Evolutionary conservation across 2,329 filamentous ascomycete genomes (phyloP).

Genomic region (Emmonsia crescens): DNA sequence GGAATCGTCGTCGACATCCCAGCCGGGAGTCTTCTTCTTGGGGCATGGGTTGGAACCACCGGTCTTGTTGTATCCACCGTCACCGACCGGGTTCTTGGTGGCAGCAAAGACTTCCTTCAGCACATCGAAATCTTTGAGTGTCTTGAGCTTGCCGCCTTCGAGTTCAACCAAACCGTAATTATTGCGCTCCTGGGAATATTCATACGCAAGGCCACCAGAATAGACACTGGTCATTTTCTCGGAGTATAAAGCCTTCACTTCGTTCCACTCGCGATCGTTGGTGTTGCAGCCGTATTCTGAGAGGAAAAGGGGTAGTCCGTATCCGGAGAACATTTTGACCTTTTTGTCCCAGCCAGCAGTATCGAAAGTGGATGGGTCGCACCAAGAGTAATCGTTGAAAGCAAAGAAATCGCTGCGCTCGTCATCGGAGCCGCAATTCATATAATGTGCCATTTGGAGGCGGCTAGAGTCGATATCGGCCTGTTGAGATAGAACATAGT

Average conservation of each 20-base stretch:
- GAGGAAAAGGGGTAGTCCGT: constrained; percentile 83
- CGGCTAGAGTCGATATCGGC: constrained; percentile 81
- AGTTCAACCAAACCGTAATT: constrained; percentile 71
- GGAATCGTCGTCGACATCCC: constrained; percentile 43
- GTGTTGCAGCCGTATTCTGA: constrained; percentile 89
- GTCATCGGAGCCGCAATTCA: constrained; percentile 83
- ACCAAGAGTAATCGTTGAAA: constrained; percentile 74
- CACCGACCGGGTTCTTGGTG: constrained; percentile 42
- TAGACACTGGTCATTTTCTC: constrained; percentile 77
- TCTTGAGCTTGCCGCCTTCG: constrained; percentile 37
- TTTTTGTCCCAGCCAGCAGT: constrained; percentile 76
- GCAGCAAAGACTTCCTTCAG: constrained; percentile 42
- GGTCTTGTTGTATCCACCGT: constrained; percentile 49
- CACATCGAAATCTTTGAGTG: constrained; percentile 52
- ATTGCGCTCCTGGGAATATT: constrained; percentile 73
- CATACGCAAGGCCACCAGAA: constrained; percentile 92
- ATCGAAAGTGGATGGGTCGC: constrained; percentile 67
- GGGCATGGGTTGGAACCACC: constrained; percentile 47
- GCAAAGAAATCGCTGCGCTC: constrained; percentile 79
- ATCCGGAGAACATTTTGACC: constrained; percentile 76
- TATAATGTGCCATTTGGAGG: constrained; percentile 75
- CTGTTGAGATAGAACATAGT: constrained; percentile 11
- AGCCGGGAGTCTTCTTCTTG: constrained; percentile 39
- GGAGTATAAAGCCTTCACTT: constrained; percentile 70
- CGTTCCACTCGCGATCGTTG: constrained; percentile 70